Conservation (phyloP, 768 basidiomycete genomes). For the Strobilomyces confusus region DNA sequence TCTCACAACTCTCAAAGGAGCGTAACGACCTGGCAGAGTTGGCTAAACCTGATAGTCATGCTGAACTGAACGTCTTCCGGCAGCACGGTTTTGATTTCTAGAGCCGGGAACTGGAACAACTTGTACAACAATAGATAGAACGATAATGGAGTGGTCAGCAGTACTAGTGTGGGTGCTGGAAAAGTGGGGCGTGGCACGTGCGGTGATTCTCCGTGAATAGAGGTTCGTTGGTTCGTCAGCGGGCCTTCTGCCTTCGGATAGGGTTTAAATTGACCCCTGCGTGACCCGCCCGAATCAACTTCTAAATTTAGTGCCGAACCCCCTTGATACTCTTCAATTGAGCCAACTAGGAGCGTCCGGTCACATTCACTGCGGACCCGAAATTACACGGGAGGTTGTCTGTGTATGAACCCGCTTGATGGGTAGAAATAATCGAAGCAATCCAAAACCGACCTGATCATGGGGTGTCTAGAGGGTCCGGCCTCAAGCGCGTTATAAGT, state of each 20-base stretch:
- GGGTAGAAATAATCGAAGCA: neutral
- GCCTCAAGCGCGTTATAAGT: conserved; percentile 13
- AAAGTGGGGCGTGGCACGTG: too few relatives aligned
- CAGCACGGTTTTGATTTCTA: conserved; percentile 89
- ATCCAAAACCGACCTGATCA: neutral
- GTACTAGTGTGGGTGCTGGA: too few relatives aligned
- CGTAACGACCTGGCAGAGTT: conserved; percentile 78
- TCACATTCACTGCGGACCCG: neutral
- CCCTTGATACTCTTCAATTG: too few relatives aligned
- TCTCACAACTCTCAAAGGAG: conserved; percentile 42
- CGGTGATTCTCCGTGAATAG: too few relatives aligned
- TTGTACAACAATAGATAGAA: neutral
- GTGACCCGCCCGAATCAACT: too few relatives aligned
- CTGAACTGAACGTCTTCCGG: conserved; percentile 69
- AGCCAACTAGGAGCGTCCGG: too few relatives aligned
- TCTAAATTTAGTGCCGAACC: too few relatives aligned
- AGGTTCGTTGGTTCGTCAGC: too few relatives aligned
- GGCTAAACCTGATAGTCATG: conserved; percentile 58
- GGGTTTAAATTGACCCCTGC: too few relatives aligned
- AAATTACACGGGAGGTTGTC: neutral
- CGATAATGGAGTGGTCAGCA: too few relatives aligned
- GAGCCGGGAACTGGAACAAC: neutral
- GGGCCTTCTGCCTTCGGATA: too few relatives aligned
- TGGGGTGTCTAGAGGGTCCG: conserved; percentile 1
- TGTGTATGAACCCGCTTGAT: neutral